These are phyloP conservation scores for Prinsepia uniflora DNA, from an alignment of 306 rosid species.

Conservation along the genomic window DNA sequence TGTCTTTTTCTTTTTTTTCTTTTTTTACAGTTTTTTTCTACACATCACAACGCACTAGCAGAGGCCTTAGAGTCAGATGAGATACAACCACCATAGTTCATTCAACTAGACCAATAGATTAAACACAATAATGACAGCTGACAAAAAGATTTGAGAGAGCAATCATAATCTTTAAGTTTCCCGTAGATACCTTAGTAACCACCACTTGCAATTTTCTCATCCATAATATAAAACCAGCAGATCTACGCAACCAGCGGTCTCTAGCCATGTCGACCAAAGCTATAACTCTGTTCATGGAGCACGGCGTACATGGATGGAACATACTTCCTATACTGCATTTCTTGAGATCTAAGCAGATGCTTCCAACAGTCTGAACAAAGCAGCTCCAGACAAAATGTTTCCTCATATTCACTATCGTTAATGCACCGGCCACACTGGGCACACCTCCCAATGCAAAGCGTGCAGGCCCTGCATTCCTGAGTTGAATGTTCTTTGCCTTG, in stretches of 20 bases:
- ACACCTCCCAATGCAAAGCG: slow-evolving; percentile 73
- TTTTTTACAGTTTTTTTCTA: background rate
- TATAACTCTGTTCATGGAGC: slow-evolving; percentile 31
- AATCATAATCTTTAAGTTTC: slow-evolving; percentile 11
- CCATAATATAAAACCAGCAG: slow-evolving; percentile 11
- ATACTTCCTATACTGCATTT: slow-evolving; percentile 30
- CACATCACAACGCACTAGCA: slow-evolving; percentile 4
- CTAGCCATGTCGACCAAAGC: slow-evolving; percentile 31
- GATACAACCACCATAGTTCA: slow-evolving; percentile 10
- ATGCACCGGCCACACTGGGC: slow-evolving; percentile 77
- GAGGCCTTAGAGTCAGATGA: background rate
- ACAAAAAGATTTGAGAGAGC: background rate
- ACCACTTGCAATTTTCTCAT: slow-evolving; percentile 18
- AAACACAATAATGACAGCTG: slow-evolving; percentile 12
- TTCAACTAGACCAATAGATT: slow-evolving; percentile 4
- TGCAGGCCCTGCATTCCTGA: slow-evolving; percentile 75
- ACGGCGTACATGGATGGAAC: slow-evolving; percentile 21
- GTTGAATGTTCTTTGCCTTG: slow-evolving; percentile 40
- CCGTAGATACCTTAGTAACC: slow-evolving; percentile 13
- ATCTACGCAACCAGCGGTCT: background rate
- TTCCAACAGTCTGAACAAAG: slow-evolving; percentile 67
- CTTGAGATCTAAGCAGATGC: slow-evolving; percentile 36
- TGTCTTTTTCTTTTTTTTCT: background rate
- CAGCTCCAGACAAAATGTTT: slow-evolving; percentile 74
- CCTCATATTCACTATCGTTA: slow-evolving; percentile 74